Evolutionary conservation across 164 flowering plant species (phyloP).

Genomic region (Magnolia kwangsiensis): DNA sequence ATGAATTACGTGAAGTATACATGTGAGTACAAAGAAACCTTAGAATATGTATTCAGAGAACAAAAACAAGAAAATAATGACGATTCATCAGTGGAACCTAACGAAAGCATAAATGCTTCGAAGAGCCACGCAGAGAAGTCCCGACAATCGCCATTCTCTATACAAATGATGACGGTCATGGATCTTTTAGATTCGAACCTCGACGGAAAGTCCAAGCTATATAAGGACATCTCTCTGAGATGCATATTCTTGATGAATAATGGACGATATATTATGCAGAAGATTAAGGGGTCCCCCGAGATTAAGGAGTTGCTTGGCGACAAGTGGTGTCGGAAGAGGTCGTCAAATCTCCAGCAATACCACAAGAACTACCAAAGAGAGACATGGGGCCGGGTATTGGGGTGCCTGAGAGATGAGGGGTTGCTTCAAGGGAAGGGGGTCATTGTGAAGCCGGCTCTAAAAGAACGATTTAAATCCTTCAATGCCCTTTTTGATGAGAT

Average conservation of each 20-base stretch:
- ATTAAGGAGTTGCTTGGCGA: constrained; percentile 58
- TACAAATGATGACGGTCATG: constrained; percentile 46
- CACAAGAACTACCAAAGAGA: constrained; percentile 81
- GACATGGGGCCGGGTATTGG: constrained; percentile 67
- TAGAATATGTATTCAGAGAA: constrained; percentile 55
- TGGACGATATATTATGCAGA: constrained; percentile 73
- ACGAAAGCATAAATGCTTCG: background rate
- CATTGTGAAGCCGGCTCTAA: constrained; percentile 51
- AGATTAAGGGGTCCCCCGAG: constrained; percentile 61
- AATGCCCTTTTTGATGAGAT: constrained; percentile 73
- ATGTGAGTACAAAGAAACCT: constrained; percentile 65
- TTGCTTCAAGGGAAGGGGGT: constrained; percentile 43
- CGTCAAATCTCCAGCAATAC: constrained; percentile 58
- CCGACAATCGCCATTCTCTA: constrained; percentile 41
- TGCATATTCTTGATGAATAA: constrained; percentile 89
- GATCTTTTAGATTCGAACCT: constrained; percentile 60
- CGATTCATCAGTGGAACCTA: constrained; percentile 8
- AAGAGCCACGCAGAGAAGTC: background rate
- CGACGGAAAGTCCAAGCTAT: constrained; percentile 61
- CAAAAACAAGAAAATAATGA: constrained; percentile 16
- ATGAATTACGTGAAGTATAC: constrained; percentile 71
- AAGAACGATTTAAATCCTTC: constrained; percentile 78
- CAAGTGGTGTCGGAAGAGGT: constrained; percentile 53
- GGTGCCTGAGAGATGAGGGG: constrained; percentile 59
- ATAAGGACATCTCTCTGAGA: constrained; percentile 55